Conservation (phyloP, 805 yeast genomes). For the Saturnispora hagleri region DNA sequence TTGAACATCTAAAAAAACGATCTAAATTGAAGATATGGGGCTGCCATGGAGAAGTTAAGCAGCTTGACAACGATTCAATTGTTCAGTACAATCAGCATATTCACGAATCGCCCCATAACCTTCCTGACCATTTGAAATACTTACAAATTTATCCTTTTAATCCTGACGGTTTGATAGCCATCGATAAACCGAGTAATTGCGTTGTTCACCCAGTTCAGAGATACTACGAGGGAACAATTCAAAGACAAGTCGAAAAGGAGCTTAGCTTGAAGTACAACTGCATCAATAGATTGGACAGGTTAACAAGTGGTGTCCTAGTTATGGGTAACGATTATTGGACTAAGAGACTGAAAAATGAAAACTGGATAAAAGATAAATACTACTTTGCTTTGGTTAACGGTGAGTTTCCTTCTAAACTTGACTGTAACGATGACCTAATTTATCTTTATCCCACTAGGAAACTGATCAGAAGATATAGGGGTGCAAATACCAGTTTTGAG, state of each 20-base stretch:
- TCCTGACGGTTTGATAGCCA: slow-evolving; percentile 23
- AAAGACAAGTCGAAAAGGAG: slow-evolving; percentile 34
- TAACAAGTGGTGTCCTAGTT: slow-evolving; percentile 42
- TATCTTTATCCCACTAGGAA: slow-evolving; percentile 20
- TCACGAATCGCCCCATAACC: slow-evolving; percentile 10
- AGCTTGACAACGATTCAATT: not conserved
- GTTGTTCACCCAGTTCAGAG: slow-evolving; percentile 45
- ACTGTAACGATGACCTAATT: slow-evolving; percentile 30
- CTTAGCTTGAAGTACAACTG: slow-evolving; percentile 17
- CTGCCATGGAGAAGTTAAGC: not conserved
- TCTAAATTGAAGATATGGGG: slow-evolving; percentile 1
- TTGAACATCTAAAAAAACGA: not conserved
- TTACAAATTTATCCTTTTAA: not conserved
- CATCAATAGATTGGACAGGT: slow-evolving; percentile 43
- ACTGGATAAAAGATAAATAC: slow-evolving; percentile 22
- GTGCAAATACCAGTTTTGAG: slow-evolving; percentile 17
- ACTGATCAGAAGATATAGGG: slow-evolving; percentile 13
- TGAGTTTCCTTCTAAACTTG: slow-evolving; percentile 29
- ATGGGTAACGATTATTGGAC: slow-evolving; percentile 30
- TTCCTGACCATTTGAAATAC: not conserved
- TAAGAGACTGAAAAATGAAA: slow-evolving; percentile 20
- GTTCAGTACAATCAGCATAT: slow-evolving; percentile 10
- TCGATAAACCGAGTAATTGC: slow-evolving; percentile 41
- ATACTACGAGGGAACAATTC: slow-evolving; percentile 35
- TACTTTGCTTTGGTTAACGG: slow-evolving; percentile 36